Conservation (phyloP, 2,329 filamentous ascomycete genomes). For the Colletotrichum trifolii region DNA sequence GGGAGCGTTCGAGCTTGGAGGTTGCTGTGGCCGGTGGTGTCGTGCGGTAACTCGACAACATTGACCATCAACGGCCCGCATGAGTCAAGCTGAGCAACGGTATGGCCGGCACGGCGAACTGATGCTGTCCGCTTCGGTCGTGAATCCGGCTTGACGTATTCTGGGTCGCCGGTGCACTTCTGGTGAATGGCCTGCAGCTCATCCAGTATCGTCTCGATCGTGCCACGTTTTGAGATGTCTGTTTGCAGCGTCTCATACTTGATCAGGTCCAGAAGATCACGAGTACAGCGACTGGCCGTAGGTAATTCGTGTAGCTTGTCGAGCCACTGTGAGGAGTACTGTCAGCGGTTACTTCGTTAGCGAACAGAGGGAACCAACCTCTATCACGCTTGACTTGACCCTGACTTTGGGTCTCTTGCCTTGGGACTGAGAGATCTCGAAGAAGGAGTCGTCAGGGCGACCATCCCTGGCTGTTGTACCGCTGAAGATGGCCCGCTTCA, state of each 20-base stretch:
- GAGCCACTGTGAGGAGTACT: constrained; percentile 1
- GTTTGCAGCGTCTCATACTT: constrained; percentile 7
- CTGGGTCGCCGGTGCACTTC: neutral
- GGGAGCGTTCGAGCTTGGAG: too few species aligned
- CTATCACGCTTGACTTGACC: constrained; percentile 5
- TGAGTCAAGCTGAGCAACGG: too few species aligned
- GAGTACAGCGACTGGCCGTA: neutral
- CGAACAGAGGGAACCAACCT: constrained; percentile 3
- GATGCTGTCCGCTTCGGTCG: too few species aligned
- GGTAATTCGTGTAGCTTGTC: neutral
- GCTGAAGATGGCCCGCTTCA: neutral
- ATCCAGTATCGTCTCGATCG: neutral
- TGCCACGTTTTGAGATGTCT: neutral
- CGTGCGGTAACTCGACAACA: too few species aligned
- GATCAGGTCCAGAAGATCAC: constrained; percentile 5
- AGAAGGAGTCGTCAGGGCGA: constrained; percentile 5
- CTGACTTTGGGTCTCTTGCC: neutral
- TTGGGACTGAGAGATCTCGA: neutral
- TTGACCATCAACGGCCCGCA: too few species aligned
- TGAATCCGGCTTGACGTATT: neutral
- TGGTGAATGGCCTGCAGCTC: constrained; percentile 3
- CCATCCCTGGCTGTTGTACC: neutral
- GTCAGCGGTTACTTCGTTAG: too few species aligned
- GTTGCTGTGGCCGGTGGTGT: too few species aligned
- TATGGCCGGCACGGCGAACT: too few species aligned